Evolutionary conservation across 78 protist genomes (phyloP).

Genomic region (Dictyostelium capitatum): DNA sequence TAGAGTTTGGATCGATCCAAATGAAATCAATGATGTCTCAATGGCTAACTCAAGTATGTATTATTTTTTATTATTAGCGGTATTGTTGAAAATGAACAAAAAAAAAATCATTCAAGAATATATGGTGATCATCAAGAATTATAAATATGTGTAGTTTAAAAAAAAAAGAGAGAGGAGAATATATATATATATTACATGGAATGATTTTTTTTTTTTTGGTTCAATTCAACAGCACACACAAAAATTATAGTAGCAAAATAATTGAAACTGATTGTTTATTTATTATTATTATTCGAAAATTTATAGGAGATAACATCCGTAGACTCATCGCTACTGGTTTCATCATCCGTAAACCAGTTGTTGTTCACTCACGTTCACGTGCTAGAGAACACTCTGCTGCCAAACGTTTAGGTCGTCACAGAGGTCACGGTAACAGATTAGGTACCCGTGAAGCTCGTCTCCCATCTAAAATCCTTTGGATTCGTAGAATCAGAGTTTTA

Average conservation of each 20-base stretch:
- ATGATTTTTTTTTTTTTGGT: too few relatives aligned
- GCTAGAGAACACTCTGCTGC: conserved; percentile 88
- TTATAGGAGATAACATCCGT: conserved; percentile 87
- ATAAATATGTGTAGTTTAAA: too few relatives aligned
- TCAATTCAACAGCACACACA: background rate
- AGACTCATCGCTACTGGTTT: conserved; percentile 96
- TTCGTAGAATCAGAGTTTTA: conserved; percentile 98
- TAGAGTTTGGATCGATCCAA: conserved; percentile 99
- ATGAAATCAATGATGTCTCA: conserved; percentile 96
- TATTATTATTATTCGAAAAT: background rate
- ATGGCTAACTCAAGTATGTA: conserved; percentile 98
- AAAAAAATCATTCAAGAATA: background rate
- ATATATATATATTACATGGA: too few relatives aligned
- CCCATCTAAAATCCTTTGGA: conserved; percentile 98
- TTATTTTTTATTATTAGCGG: background rate
- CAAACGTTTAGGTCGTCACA: conserved; percentile 94
- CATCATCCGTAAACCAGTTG: conserved; percentile 96
- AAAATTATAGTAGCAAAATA: background rate
- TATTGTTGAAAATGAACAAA: background rate
- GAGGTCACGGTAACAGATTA: conserved; percentile 98
- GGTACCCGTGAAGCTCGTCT: conserved; percentile 99
- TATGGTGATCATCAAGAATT: too few relatives aligned
- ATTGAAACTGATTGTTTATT: background rate
- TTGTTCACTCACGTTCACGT: conserved; percentile 96
- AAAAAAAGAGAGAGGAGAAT: too few relatives aligned